Evolutionary conservation across 371 early-diverging fungal genomes (phyloP).

Genomic region (Rhizomucor pusillus): DNA sequence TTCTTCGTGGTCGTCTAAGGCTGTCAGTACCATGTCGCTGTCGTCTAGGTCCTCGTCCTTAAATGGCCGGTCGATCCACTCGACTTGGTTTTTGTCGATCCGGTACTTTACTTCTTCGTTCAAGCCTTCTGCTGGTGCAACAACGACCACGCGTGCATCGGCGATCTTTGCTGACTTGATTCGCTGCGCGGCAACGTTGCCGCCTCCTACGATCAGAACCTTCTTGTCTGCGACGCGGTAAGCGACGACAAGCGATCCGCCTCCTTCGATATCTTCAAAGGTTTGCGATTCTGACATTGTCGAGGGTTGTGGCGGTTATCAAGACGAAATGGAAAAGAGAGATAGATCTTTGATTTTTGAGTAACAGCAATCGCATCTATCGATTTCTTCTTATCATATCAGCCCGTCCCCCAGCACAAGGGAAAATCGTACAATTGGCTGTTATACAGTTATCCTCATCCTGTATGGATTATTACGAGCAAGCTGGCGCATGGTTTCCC

Average conservation of each 20-base stretch:
- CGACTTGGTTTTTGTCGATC: constrained; percentile 57
- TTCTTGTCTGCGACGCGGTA: constrained; percentile 68
- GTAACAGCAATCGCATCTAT: no score
- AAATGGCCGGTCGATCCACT: constrained; percentile 62
- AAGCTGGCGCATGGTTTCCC: no score
- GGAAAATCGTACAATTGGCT: no score
- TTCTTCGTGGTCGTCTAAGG: constrained; percentile 74
- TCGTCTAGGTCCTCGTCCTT: constrained; percentile 52
- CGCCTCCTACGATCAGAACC: constrained; percentile 84
- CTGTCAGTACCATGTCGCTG: constrained; percentile 77
- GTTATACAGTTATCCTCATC: no score
- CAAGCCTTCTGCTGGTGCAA: constrained; percentile 65
- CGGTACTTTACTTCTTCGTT: constrained; percentile 64
- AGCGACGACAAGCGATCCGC: constrained; percentile 80
- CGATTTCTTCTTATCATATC: no score
- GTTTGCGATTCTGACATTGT: background rate
- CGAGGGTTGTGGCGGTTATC: background rate
- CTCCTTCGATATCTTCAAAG: constrained; percentile 35
- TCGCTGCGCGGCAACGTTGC: constrained; percentile 78
- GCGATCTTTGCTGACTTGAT: constrained; percentile 78
- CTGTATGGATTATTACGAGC: no score
- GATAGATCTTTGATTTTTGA: no score
- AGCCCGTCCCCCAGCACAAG: no score
- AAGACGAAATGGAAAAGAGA: no score
- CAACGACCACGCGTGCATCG: constrained; percentile 73